A percentile compares a stretch with the other conserved stretches of the same genome.
Evolutionary conservation across 768 basidiomycete species (phyloP).

Genomic region (Daedaleopsis nitida): DNA sequence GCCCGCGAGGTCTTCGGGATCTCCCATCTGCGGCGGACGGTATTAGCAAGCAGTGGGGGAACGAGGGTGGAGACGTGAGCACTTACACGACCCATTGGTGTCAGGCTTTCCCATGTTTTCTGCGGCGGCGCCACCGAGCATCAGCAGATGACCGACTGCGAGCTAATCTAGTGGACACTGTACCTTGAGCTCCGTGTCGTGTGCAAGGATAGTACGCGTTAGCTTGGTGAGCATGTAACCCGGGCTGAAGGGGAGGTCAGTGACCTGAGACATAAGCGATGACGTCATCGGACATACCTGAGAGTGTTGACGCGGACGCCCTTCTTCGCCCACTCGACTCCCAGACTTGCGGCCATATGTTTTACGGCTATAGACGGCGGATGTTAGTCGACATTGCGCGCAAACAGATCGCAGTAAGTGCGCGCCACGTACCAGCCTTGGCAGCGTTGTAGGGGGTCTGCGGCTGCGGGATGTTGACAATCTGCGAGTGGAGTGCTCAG

Average conservation of each 20-base stretch:
- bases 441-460: slow-evolving; percentile 98
- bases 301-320: slow-evolving; percentile 84
- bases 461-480: slow-evolving; percentile 88
- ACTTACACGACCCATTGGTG: slow-evolving; percentile 83
- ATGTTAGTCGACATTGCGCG: slow-evolving; percentile 1
- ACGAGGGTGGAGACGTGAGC: slow-evolving; percentile 9
- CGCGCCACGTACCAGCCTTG: slow-evolving; percentile 68
- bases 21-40: slow-evolving; percentile 63
- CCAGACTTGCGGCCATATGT: slow-evolving; percentile 91
- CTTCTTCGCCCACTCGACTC: slow-evolving; percentile 94
- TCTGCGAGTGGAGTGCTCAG: slow-evolving; percentile 41
- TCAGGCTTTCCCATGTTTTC: slow-evolving; percentile 83
- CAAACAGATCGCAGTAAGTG: slow-evolving; percentile 7
- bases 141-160: slow-evolving; percentile 13
- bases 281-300: slow-evolving; percentile 46
- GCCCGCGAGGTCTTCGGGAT: slow-evolving; percentile 89
- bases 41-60: neutral
- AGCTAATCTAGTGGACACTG: slow-evolving; percentile 17
- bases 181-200: slow-evolving; percentile 76
- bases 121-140: slow-evolving; percentile 32
- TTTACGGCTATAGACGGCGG: slow-evolving; percentile 64
- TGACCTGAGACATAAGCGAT: neutral
- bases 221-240: slow-evolving; percentile 95
- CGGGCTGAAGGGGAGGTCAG: slow-evolving; percentile 50
- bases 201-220: slow-evolving; percentile 78